phyloP scores from a whole-genome alignment of 2,329 filamentous ascomycete species.

The Emmonsiellopsis sp. region DNA sequence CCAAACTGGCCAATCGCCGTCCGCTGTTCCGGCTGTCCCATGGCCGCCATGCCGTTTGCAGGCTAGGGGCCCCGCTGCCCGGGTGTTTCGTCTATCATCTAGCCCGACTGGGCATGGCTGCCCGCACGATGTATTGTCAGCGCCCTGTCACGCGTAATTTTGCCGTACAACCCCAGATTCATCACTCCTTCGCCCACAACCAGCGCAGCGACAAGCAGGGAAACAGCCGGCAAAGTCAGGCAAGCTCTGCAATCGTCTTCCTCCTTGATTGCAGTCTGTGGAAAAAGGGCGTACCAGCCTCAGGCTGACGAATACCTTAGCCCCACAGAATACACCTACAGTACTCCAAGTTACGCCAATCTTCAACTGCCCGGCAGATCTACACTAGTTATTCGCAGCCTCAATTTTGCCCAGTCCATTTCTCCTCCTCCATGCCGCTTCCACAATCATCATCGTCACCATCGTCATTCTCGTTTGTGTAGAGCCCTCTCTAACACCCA shows the following conservation, averaged over 20 bases:
- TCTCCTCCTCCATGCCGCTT: background rate
- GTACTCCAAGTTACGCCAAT: background rate
- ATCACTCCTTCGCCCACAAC: background rate
- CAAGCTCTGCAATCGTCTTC: too few relatives aligned
- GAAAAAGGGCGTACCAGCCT: too few relatives aligned
- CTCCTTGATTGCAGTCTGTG: too few relatives aligned
- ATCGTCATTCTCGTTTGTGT: background rate
- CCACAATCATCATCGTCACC: background rate
- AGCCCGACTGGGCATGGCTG: background rate
- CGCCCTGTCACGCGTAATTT: background rate
- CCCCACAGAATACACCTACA: background rate
- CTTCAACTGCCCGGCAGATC: too few relatives aligned
- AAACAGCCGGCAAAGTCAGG: background rate
- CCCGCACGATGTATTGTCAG: background rate
- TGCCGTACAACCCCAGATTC: background rate
- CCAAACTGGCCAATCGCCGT: slow-evolving; percentile 3
- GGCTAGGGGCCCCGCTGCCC: background rate
- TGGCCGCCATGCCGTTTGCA: background rate
- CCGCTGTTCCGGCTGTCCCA: background rate
- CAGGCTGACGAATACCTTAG: too few relatives aligned
- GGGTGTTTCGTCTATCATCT: too few relatives aligned
- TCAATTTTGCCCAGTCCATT: background rate
- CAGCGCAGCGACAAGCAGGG: background rate
- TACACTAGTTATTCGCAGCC: background rate
- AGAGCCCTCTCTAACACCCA: background rate